Percentiles rank a stretch among this genome's conserved stretches.
Conservation (phyloP, 2,329 filamentous ascomycete genomes). For the Epichloe gansuensis region DNA sequence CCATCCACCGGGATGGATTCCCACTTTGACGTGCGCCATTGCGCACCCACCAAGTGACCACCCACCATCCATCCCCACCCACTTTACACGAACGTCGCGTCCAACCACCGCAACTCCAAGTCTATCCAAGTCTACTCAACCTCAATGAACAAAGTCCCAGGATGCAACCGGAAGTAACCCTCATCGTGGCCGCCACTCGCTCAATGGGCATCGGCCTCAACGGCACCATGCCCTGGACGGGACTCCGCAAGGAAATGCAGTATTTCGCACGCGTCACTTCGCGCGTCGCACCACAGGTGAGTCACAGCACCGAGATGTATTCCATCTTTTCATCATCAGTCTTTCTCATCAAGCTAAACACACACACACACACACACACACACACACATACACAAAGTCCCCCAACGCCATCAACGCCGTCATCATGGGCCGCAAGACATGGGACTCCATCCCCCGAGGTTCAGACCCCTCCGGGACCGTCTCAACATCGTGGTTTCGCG, state of each 20-base stretch:
- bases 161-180: slow-evolving; percentile 54
- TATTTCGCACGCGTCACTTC: slow-evolving; percentile 91
- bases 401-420: slow-evolving; percentile 52
- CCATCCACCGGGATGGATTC: too few relatives aligned
- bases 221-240: slow-evolving; percentile 78
- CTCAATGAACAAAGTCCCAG: neutral
- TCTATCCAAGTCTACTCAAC: neutral
- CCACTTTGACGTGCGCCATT: too few relatives aligned
- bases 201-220: slow-evolving; percentile 76
- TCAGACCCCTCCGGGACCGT: slow-evolving; percentile 67
- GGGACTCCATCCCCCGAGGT: slow-evolving; percentile 70
- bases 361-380: neutral
- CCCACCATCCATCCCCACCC: too few relatives aligned
- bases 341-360: neutral
- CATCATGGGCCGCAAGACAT: slow-evolving; percentile 96
- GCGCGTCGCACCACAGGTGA: slow-evolving; percentile 36
- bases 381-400: slow-evolving; percentile 15
- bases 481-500: slow-evolving; percentile 74
- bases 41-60: too few relatives aligned
- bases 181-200: slow-evolving; percentile 88
- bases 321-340: neutral
- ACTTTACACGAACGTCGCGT: too few relatives aligned
- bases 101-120: neutral
- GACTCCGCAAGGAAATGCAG: slow-evolving; percentile 80
- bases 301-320: neutral